Conservation (phyloP, 2,329 filamentous ascomycete genomes). For the Pseudogymnoascus sp. region DNA sequence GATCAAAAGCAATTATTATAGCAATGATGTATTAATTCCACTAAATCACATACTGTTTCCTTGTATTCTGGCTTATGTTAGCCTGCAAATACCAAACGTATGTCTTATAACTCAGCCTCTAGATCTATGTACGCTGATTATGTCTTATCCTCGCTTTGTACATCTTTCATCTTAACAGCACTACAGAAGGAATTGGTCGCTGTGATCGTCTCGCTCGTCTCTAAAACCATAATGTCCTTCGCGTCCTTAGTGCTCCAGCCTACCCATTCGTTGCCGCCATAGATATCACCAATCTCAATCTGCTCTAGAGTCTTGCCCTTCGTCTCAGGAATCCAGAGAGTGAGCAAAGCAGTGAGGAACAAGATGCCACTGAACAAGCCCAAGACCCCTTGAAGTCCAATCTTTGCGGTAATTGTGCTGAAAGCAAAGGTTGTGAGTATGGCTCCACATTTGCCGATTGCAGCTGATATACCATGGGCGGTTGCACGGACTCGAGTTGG, state of each 20-base stretch:
- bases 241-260: not conserved
- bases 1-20: too few species aligned
- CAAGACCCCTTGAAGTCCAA: conserved; percentile 20
- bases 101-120: not conserved
- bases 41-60: too few species aligned
- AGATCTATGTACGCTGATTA: not conserved
- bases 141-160: not conserved
- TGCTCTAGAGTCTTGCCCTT: conserved; percentile 25
- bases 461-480: conserved; percentile 55
- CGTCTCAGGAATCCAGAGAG: conserved; percentile 25
- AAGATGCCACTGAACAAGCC: conserved; percentile 24
- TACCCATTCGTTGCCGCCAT: not conserved
- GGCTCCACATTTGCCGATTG: conserved; percentile 51
- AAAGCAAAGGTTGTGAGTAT: conserved; percentile 30
- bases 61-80: not conserved
- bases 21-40: too few species aligned
- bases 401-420: conserved; percentile 21
- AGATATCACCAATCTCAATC: conserved; percentile 16
- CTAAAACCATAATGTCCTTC: not conserved
- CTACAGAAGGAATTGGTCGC: not conserved
- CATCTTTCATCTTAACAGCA: not conserved
- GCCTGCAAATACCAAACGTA: not conserved
- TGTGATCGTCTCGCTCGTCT: not conserved
- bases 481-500: conserved; percentile 56
- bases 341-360: conserved; percentile 20